Percentiles rank a stretch among this genome's conserved stretches.
These are phyloP conservation scores for Mucor ambiguus DNA, from an alignment of 371 early-diverging fungal species.

Conservation along the genomic window DNA sequence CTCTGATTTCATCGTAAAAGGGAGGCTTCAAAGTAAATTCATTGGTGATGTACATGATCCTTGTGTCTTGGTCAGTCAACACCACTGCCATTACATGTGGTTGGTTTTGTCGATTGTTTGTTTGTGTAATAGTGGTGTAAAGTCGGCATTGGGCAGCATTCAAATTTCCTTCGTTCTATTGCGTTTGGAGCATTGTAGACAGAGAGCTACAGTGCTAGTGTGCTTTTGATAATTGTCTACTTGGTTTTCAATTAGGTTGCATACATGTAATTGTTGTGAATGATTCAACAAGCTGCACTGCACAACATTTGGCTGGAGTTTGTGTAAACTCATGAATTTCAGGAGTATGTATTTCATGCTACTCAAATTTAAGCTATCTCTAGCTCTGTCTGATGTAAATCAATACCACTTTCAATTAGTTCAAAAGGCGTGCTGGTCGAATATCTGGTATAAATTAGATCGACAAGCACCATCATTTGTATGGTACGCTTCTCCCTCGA, in stretches of 20 bases:
- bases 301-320: background rate
- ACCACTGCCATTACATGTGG: background rate
- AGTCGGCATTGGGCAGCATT: background rate
- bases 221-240: background rate
- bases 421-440: background rate
- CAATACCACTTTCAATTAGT: background rate
- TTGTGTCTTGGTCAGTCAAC: background rate
- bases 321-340: background rate
- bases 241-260: background rate
- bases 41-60: background rate
- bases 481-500: background rate
- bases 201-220: background rate
- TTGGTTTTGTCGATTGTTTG: background rate
- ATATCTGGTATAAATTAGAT: background rate
- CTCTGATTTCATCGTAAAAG: constrained; percentile 1
- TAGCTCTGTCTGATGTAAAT: background rate
- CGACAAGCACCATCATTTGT: background rate
- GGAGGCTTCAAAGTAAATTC: background rate
- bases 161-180: background rate
- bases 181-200: background rate
- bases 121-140: background rate
- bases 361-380: background rate
- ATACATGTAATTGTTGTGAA: background rate
- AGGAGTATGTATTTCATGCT: background rate
- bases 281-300: background rate